These are phyloP conservation scores for Magnusiomyces sp. DNA, from an alignment of 1,139 yeast genomes.

Conservation along the genomic window DNA sequence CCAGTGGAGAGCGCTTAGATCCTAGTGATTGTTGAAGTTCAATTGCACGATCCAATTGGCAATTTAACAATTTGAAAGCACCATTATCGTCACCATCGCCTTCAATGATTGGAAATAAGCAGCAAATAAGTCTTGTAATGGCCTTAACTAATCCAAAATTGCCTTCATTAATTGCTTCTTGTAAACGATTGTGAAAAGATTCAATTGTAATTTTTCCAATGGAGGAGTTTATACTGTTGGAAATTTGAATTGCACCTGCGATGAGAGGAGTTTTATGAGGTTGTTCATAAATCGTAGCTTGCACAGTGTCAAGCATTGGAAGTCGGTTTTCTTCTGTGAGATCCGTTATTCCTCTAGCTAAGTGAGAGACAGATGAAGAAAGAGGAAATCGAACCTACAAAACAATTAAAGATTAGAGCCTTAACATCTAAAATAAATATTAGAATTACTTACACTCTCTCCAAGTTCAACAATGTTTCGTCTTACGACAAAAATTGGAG, in stretches of 20 bases:
- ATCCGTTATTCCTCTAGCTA: constrained; percentile 43
- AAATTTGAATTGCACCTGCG: constrained; percentile 59
- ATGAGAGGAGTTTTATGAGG: constrained; percentile 79
- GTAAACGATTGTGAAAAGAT: constrained; percentile 55
- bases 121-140: constrained; percentile 58
- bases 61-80: constrained; percentile 44
- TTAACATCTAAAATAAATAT: neutral
- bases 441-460: constrained; percentile 22
- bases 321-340: constrained; percentile 45
- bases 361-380: constrained; percentile 41
- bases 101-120: constrained; percentile 49
- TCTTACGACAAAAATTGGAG: neutral
- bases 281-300: constrained; percentile 72
- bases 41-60: constrained; percentile 48
- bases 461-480: constrained; percentile 24
- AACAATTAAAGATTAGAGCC: neutral
- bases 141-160: constrained; percentile 67
- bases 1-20: constrained; percentile 35
- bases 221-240: constrained; percentile 56
- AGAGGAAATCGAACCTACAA: constrained; percentile 20
- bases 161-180: constrained; percentile 41
- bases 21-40: constrained; percentile 40
- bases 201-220: constrained; percentile 68
- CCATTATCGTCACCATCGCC: constrained; percentile 19
- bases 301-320: constrained; percentile 47